These are phyloP conservation scores for Colletotrichum tropicale DNA, from an alignment of 2,329 filamentous ascomycete genomes.

Conservation along the genomic window DNA sequence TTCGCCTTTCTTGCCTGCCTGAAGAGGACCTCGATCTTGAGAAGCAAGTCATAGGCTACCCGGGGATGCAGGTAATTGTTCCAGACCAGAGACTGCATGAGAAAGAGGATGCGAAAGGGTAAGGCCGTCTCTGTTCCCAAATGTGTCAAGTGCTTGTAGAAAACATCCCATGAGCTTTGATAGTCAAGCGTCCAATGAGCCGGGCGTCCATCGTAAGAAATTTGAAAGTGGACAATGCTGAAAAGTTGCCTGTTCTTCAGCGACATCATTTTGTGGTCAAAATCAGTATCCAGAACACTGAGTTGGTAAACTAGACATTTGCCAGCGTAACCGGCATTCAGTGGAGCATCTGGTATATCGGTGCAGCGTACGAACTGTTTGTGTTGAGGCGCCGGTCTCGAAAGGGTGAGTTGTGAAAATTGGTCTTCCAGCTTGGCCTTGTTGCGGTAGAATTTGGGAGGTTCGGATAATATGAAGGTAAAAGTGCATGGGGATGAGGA, in stretches of 20 bases:
- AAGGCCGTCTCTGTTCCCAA: constrained; percentile 33
- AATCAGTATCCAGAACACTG: constrained; percentile 25
- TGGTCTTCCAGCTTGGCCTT: not conserved
- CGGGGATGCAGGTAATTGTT: constrained; percentile 67
- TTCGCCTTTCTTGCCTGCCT: constrained; percentile 24
- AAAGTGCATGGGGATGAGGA: constrained; percentile 40
- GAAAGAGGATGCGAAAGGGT: constrained; percentile 62
- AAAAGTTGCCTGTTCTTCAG: constrained; percentile 27
- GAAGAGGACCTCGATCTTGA: constrained; percentile 44
- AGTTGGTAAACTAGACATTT: constrained; percentile 52
- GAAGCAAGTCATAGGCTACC: constrained; percentile 47
- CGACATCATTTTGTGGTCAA: constrained; percentile 21
- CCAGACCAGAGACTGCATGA: constrained; percentile 66
- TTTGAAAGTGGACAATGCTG: constrained; percentile 21
- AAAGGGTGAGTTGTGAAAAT: not conserved
- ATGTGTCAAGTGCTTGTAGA: not conserved
- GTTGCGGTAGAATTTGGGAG: constrained; percentile 52
- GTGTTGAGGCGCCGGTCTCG: not conserved
- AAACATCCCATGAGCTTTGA: constrained; percentile 27
- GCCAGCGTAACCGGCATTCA: constrained; percentile 38
- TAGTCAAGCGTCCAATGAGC: constrained; percentile 9
- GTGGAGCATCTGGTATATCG: constrained; percentile 24
- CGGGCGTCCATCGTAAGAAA: not conserved
- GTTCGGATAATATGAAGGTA: constrained; percentile 55
- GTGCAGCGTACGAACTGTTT: not conserved